These are phyloP conservation scores for Chlamydomonas sp. DNA, from an alignment of 139 green algal genomes.

Conservation along the genomic window DNA sequence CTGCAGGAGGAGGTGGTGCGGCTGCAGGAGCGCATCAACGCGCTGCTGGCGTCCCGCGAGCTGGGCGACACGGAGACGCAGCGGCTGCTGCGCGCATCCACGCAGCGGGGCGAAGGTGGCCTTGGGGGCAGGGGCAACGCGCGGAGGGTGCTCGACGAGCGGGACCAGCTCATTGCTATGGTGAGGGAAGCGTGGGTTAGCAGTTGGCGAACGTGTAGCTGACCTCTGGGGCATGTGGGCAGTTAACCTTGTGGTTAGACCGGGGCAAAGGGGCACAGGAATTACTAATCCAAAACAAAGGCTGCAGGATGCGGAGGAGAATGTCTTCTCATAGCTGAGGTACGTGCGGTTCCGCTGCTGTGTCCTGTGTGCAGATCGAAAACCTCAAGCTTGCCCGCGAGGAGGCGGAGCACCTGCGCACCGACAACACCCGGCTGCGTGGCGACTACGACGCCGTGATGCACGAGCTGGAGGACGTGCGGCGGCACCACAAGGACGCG, in stretches of 20 bases:
- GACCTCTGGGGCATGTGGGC: too few relatives aligned
- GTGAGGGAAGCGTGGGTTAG: not conserved
- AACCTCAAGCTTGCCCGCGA: slow-evolving; percentile 59
- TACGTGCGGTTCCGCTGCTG: too few relatives aligned
- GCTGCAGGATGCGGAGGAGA: too few relatives aligned
- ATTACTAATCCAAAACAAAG: too few relatives aligned
- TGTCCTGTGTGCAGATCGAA: slow-evolving; percentile 61
- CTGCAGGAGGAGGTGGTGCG: slow-evolving; percentile 49
- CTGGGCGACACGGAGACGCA: not conserved
- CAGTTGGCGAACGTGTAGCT: too few relatives aligned
- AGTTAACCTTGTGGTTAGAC: too few relatives aligned
- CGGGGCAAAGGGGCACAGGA: too few relatives aligned
- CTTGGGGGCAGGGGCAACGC: too few relatives aligned
- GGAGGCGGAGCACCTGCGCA: slow-evolving; percentile 55
- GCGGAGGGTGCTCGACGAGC: not conserved
- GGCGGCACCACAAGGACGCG: slow-evolving; percentile 68
- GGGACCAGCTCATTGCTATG: not conserved
- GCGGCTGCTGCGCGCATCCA: too few relatives aligned
- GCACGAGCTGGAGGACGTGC: slow-evolving; percentile 53
- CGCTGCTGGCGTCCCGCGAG: slow-evolving; percentile 35
- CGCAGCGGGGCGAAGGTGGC: too few relatives aligned
- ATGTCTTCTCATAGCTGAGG: too few relatives aligned
- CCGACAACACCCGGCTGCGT: slow-evolving; percentile 46
- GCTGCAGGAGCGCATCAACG: slow-evolving; percentile 59
- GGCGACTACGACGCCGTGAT: slow-evolving; percentile 1